These are phyloP conservation scores for Penicillium griseofulvum DNA, from an alignment of 2,329 filamentous ascomycete genomes.

Conservation along the genomic window DNA sequence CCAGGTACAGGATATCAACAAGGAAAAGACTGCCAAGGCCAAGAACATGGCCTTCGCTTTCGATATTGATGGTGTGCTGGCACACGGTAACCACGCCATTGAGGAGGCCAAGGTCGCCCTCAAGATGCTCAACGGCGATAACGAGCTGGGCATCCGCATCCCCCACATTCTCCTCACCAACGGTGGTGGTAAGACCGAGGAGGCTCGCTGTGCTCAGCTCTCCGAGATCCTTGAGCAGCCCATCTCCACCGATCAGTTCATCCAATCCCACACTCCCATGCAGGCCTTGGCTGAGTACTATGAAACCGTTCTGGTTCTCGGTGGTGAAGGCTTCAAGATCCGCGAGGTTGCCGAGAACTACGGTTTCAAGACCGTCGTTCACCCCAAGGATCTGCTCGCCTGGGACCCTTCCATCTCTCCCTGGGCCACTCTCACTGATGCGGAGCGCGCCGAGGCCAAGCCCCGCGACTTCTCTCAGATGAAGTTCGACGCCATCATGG, in stretches of 20 bases:
- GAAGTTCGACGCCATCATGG: slow-evolving; percentile 72
- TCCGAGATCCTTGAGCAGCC: slow-evolving; percentile 64
- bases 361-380: slow-evolving; percentile 70
- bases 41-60: slow-evolving; percentile 83
- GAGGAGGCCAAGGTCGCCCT: slow-evolving; percentile 65
- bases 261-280: slow-evolving; percentile 76
- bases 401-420: slow-evolving; percentile 68
- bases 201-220: slow-evolving; percentile 63
- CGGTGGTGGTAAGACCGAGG: slow-evolving; percentile 69
- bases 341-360: slow-evolving; percentile 71
- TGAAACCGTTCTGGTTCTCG: slow-evolving; percentile 70
- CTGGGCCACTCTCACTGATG: slow-evolving; percentile 65
- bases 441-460: slow-evolving; percentile 64
- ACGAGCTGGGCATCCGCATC: slow-evolving; percentile 77
- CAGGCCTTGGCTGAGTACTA: slow-evolving; percentile 73
- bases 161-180: slow-evolving; percentile 73
- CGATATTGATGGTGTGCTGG: slow-evolving; percentile 66
- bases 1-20: slow-evolving; percentile 66
- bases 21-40: slow-evolving; percentile 64
- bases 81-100: slow-evolving; percentile 69
- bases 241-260: slow-evolving; percentile 70
- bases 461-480: slow-evolving; percentile 69
- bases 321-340: slow-evolving; percentile 72
- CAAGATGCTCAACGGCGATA: slow-evolving; percentile 71
- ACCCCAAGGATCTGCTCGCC: slow-evolving; percentile 71